phyloP scores from a whole-genome alignment of 1,139 yeast genomes.

The Diutina neorugosa region DNA sequence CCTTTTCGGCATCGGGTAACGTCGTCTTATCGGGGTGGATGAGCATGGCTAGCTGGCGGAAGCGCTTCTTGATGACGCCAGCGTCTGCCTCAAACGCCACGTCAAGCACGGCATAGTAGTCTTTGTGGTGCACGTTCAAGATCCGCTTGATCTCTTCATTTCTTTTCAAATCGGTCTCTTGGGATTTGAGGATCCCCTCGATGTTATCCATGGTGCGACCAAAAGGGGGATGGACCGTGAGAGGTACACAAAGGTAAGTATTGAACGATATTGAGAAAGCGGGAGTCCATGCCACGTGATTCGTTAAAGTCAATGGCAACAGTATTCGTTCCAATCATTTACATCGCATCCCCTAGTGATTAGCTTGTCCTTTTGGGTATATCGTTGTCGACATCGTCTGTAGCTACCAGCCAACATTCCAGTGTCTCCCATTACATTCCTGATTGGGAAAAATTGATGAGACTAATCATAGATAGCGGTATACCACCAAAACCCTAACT shows the following conservation, averaged over 20 bases:
- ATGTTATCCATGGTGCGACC: neutral
- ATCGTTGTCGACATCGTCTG: neutral
- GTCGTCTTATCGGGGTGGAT: neutral
- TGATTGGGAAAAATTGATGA: neutral
- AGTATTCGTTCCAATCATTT: too few relatives aligned
- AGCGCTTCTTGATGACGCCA: neutral
- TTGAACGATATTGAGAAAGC: too few relatives aligned
- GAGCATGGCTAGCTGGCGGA: neutral
- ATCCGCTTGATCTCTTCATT: neutral
- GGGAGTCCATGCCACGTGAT: too few relatives aligned
- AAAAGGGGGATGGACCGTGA: neutral
- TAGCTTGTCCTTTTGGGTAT: too few relatives aligned
- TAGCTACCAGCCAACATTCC: neutral
- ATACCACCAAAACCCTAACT: too few relatives aligned
- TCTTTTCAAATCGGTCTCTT: neutral
- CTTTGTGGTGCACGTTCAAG: neutral
- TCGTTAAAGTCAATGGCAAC: too few relatives aligned
- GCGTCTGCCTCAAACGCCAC: neutral
- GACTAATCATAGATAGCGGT: too few relatives aligned
- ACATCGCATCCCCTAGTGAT: too few relatives aligned
- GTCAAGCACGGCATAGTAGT: neutral
- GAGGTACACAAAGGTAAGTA: too few relatives aligned
- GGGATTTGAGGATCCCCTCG: neutral
- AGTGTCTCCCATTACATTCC: neutral
- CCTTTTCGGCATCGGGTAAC: neutral